A percentile compares a stretch with the other conserved stretches of the same genome.
These are phyloP conservation scores for Neurospora sp. DNA, from an alignment of 495 filamentous ascomycete species.

Conservation along the genomic window DNA sequence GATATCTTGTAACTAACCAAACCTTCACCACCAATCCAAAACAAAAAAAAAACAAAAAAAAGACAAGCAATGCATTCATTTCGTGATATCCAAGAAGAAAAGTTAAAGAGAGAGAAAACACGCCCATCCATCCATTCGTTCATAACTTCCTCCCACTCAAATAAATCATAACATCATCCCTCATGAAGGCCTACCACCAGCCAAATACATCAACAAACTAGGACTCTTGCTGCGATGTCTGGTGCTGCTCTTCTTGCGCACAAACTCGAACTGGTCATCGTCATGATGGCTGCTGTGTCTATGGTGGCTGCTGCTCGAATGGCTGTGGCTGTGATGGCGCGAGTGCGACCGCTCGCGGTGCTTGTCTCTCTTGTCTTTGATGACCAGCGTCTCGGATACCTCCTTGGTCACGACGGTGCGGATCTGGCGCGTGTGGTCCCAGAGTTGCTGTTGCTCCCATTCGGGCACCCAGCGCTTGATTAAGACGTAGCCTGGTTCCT, in stretches of 20 bases:
- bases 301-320: conserved; percentile 23
- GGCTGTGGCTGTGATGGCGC: conserved; percentile 42
- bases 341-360: conserved; percentile 12
- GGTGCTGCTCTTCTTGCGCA: conserved; percentile 48
- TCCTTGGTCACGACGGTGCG: conserved; percentile 36
- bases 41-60: background rate
- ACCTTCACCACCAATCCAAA: background rate
- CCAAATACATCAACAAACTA: conserved; percentile 37
- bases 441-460: conserved; percentile 61
- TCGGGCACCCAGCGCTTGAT: conserved; percentile 70
- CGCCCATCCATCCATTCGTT: background rate
- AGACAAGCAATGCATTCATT: background rate
- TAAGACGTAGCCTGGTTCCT: conserved; percentile 61
- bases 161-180: background rate
- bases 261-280: conserved; percentile 41
- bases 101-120: background rate
- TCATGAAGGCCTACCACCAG: conserved; percentile 31
- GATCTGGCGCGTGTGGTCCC: conserved; percentile 56
- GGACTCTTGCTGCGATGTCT: conserved; percentile 38
- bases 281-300: conserved; percentile 45
- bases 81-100: background rate
- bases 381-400: conserved; percentile 26
- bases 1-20: background rate
- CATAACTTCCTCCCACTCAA: background rate
- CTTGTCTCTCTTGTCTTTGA: conserved; percentile 29